Percentiles rank a stretch among this genome's conserved stretches.
These are phyloP conservation scores for Myxozyma kluyveri DNA, from an alignment of 805 yeast species.

Conservation along the genomic window DNA sequence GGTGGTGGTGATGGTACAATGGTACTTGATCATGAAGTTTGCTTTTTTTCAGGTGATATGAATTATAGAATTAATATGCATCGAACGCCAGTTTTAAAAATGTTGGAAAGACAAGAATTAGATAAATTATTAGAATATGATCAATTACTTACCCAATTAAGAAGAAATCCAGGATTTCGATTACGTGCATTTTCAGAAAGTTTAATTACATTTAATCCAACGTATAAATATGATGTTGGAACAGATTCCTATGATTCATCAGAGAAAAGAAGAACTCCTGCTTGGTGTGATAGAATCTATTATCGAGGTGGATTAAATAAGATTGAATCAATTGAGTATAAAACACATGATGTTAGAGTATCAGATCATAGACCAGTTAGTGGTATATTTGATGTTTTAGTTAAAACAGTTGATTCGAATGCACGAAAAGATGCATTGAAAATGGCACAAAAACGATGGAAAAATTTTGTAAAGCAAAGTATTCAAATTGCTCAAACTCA, in stretches of 20 bases:
- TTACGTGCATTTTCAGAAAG: slow-evolving; percentile 81
- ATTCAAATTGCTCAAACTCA: slow-evolving; percentile 13
- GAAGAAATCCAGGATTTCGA: slow-evolving; percentile 56
- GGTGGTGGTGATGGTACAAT: slow-evolving; percentile 46
- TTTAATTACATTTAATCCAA: slow-evolving; percentile 79
- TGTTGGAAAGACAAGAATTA: slow-evolving; percentile 50
- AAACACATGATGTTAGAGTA: slow-evolving; percentile 56
- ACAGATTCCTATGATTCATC: slow-evolving; percentile 79
- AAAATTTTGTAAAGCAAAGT: slow-evolving; percentile 20
- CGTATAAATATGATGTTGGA: slow-evolving; percentile 91
- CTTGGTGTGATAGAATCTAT: slow-evolving; percentile 94
- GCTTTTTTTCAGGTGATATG: slow-evolving; percentile 92
- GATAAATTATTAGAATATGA: slow-evolving; percentile 62
- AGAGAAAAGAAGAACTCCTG: slow-evolving; percentile 89
- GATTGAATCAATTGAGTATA: slow-evolving; percentile 59
- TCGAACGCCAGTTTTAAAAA: slow-evolving; percentile 63
- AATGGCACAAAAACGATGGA: slow-evolving; percentile 22
- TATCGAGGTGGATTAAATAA: slow-evolving; percentile 48
- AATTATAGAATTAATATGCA: slow-evolving; percentile 76
- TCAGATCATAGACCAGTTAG: slow-evolving; percentile 92
- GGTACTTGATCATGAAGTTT: slow-evolving; percentile 73
- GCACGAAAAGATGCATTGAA: slow-evolving; percentile 18
- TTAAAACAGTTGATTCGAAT: slow-evolving; percentile 61
- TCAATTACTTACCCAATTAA: slow-evolving; percentile 76
- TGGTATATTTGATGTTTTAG: slow-evolving; percentile 63